Base-by-base conservation (phyloP, 2,329 filamentous ascomycete species). In the Geosmithia flava region DNA sequence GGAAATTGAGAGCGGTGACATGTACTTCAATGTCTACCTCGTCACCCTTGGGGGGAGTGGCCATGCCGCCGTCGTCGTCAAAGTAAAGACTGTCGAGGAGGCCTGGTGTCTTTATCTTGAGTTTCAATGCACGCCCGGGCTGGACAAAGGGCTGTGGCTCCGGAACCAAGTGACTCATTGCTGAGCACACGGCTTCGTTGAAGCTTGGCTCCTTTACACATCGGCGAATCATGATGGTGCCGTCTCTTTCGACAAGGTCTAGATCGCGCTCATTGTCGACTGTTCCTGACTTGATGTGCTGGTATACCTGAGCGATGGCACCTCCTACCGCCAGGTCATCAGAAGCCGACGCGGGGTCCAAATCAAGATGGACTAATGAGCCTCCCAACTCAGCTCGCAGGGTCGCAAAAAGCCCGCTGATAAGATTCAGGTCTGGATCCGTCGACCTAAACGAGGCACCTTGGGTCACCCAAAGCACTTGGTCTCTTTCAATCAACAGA, bases 1-100 rank as follows among this genome's bases (percentile, higher is more conserved):
- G 61, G 53, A 49, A 50, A 48, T 51, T 53, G 33, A 54, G 43
- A 17, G 48, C 51, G n/a, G 47, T 47, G 7, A 51, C 51, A 43
- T 49, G 47, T 37, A 47, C 44, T 23, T 52, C 33, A 20, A 54
- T 45, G 47, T 53, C 51, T 19, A 54, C 48, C 16, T 50, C 19
- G n/a, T 52, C 47, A 6, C 48, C 49, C 13, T 7, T 17, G 19
- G 53, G 51, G 11, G 48, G 47, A 20, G 42, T 40, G 20, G 29
- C 30, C 15, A 47, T 30, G 8, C 19, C 16, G 8, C 29, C 3
- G 20, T 47, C 45, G 7, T 47, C 20, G 15, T 41, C 33, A 19
- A 47, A 47, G 19, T 42, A 27, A 7, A 51, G 23, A 20, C 33
- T 49, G 42, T 46, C 42, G 3, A 51, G 20, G 6, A 49, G 44